Conservation (phyloP, 768 basidiomycete genomes). For the Paxillus rubicundulus region DNA sequence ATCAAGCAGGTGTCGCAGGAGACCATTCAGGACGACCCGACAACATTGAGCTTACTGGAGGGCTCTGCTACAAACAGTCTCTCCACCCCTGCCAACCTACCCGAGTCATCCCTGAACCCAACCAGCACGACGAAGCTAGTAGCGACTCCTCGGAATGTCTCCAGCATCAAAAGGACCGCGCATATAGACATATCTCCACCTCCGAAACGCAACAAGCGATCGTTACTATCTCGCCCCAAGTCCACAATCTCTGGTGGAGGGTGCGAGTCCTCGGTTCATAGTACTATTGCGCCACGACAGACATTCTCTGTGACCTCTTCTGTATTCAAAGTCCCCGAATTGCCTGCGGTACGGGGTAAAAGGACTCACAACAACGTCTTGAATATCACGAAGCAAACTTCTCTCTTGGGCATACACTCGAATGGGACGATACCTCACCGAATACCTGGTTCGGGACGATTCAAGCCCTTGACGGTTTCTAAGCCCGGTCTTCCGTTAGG, state of each 20-base stretch:
- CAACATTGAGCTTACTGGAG: not conserved
- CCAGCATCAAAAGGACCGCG: conserved; percentile 16
- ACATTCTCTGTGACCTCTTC: not conserved
- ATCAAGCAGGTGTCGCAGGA: not conserved
- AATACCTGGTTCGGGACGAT: conserved; percentile 6
- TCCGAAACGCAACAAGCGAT: conserved; percentile 14
- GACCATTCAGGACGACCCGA: not conserved
- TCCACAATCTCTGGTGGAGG: not conserved
- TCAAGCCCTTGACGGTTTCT: conserved; percentile 13
- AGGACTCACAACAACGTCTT: not conserved
- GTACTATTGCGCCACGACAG: not conserved
- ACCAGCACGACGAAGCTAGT: not conserved
- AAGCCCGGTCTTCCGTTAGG: not conserved
- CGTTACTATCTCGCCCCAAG: not conserved
- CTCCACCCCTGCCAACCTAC: not conserved
- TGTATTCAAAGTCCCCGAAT: conserved; percentile 6
- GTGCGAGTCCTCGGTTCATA: not conserved
- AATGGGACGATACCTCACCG: not conserved
- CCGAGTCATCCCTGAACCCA: not conserved
- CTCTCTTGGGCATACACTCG: not conserved
- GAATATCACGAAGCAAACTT: not conserved
- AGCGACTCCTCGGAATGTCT: not conserved
- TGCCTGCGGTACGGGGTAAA: not conserved
- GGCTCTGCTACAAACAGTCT: not conserved
- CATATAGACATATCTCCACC: conserved; percentile 16